Evolutionary conservation across 257 asterid species (phyloP), one percentile per base, ranked within the genome.

Genomic region (Nicotiana otophora): DNA sequence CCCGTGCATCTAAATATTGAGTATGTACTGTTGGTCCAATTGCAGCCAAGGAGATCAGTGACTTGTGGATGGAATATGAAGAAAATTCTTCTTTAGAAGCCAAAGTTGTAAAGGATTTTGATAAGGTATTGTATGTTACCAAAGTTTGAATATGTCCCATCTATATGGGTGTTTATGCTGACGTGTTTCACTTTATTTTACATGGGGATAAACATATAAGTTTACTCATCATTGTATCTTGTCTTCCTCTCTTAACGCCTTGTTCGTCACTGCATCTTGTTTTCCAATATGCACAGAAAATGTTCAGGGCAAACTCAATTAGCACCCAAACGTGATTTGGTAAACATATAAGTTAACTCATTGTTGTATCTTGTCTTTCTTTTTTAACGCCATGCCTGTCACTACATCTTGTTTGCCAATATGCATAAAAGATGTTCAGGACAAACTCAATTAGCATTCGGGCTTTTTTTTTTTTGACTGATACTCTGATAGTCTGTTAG

Each of bases 41-140:
- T 88, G 87, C 91, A 96, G 99, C 99, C 63, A 89, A 94, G 88
- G 99, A 96, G 90, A 92, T 96, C 61, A 84, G 86, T 77, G 96
- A 96, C 63, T 89, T 96, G 87, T 96, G 98, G 98, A 87, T 88
- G 92, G 99, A 96, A 90, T 96, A 96, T 84, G 99, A 96, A 84
- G 92, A 89, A 61, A 94, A 91, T 81, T 84, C 95, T 82, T 91
- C 99, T 4, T 60, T 89, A 86, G 99, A 96, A 92, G 98, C 99
- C 82, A 96, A 96, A 91, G 87, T 96, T 86, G 99, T 96, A 55
- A 96, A 96, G 86, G 99, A 94, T 84, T 92, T 96, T 54, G 99
- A 96, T 89, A 96, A 96, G 98, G 99, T 96, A 92, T 69, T 26
- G 12, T 23, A 42, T 26, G 26, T 3, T 23, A 14, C 26, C 79